Percentiles rank a stretch among this genome's conserved stretches.
Evolutionary conservation across 1,139 yeast species (phyloP).

Genomic region (Geotrichum carabidarum): DNA sequence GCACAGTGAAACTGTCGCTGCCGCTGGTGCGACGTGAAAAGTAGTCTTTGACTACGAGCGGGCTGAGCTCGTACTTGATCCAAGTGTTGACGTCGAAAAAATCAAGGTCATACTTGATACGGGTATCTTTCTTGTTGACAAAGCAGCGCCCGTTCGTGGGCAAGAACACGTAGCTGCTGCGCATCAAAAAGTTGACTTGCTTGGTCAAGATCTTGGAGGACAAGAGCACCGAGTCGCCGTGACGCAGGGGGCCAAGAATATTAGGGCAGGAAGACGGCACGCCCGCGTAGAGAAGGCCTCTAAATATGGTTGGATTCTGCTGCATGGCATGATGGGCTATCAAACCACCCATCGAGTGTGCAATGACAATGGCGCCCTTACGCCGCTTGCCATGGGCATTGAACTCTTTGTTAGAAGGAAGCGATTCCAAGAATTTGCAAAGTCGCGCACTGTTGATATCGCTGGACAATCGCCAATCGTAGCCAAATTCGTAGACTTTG

Average conservation of each 20-base stretch:
- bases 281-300: conserved; percentile 77
- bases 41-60: conserved; percentile 51
- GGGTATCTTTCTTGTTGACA: conserved; percentile 50
- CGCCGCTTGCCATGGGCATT: conserved; percentile 25
- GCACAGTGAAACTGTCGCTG: not conserved
- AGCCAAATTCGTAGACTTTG: conserved; percentile 69
- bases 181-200: conserved; percentile 82
- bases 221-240: conserved; percentile 73
- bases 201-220: conserved; percentile 71
- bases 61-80: conserved; percentile 71
- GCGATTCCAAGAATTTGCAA: conserved; percentile 43
- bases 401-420: conserved; percentile 40
- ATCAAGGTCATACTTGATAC: conserved; percentile 60
- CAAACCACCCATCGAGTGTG: conserved; percentile 93
- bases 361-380: conserved; percentile 63
- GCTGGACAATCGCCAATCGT: conserved; percentile 83
- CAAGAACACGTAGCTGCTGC: conserved; percentile 72
- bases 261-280: conserved; percentile 81
- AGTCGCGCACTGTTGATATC: conserved; percentile 52
- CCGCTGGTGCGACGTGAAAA: conserved; percentile 20
- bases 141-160: conserved; percentile 74
- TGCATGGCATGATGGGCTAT: conserved; percentile 77
- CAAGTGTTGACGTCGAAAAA: conserved; percentile 75
- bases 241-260: conserved; percentile 76
- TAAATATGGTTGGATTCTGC: conserved; percentile 56